These are phyloP conservation scores for Penicillium sp. DNA, from an alignment of 2,329 filamentous ascomycete genomes.

Conservation along the genomic window DNA sequence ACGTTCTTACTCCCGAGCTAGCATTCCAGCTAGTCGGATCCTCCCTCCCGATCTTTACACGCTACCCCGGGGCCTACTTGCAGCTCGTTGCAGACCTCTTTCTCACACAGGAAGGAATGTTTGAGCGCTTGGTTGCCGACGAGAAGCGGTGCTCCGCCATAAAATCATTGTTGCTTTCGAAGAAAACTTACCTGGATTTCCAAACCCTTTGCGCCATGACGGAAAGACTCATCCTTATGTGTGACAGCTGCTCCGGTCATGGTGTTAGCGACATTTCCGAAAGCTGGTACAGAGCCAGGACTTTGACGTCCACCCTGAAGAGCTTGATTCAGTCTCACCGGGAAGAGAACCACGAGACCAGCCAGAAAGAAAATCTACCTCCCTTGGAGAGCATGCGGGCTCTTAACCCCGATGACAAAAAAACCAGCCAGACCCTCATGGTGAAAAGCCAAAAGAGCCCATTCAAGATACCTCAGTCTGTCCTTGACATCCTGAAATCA, in stretches of 20 bases:
- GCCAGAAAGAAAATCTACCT: conserved; percentile 1
- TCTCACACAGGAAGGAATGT: background rate
- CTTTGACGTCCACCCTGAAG: conserved; percentile 1
- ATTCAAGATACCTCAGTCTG: conserved; percentile 2
- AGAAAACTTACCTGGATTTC: conserved; percentile 4
- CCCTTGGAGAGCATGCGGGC: conserved; percentile 6
- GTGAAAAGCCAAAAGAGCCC: background rate
- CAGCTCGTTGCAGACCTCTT: background rate
- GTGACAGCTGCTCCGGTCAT: conserved; percentile 9
- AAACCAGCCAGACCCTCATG: background rate
- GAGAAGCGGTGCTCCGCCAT: conserved; percentile 4
- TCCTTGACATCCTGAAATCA: background rate
- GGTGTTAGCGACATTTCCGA: background rate
- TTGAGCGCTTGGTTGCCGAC: conserved; percentile 9
- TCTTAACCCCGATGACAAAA: conserved; percentile 8
- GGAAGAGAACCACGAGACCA: background rate
- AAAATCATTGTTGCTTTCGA: conserved; percentile 8
- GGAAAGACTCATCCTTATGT: conserved; percentile 7
- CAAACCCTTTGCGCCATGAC: background rate
- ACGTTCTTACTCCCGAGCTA: conserved; percentile 3
- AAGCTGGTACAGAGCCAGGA: conserved; percentile 1
- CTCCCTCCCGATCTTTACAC: conserved; percentile 7
- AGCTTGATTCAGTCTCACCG: background rate
- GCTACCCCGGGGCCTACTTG: conserved; percentile 2
- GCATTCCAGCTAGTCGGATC: conserved; percentile 7